A percentile compares a stretch with the other conserved stretches of the same genome.
phyloP scores from a whole-genome alignment of 2,329 filamentous ascomycete species.

The Aureobasidium sp. region DNA sequence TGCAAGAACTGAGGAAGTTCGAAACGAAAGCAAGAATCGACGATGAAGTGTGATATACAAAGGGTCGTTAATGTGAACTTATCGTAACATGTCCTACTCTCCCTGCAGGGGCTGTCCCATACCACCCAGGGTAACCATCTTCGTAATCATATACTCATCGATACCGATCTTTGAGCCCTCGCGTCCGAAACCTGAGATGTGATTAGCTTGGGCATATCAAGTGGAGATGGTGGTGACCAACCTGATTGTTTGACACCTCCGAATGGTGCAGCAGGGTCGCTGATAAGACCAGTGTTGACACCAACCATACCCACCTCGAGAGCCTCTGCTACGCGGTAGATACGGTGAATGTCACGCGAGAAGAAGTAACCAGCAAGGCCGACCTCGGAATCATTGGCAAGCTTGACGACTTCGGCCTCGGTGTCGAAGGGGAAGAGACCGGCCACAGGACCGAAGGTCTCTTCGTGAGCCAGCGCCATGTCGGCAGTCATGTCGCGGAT shows the following conservation, averaged over 20 bases:
- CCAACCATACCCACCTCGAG: conserved; percentile 84
- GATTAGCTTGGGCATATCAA: conserved; percentile 17
- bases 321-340: conserved; percentile 53
- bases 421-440: conserved; percentile 82
- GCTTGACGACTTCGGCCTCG: conserved; percentile 75
- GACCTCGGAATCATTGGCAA: conserved; percentile 76
- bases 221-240: not conserved
- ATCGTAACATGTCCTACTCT: not conserved
- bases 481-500: conserved; percentile 75
- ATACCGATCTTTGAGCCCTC: conserved; percentile 44
- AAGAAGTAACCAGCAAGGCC: conserved; percentile 95
- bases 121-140: conserved; percentile 48
- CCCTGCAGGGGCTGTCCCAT: conserved; percentile 49
- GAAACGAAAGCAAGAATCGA: not conserved
- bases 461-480: conserved; percentile 78
- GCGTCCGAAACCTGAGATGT: conserved; percentile 34
- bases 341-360: conserved; percentile 50
- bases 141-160: conserved; percentile 39
- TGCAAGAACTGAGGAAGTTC: not conserved
- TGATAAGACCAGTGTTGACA: conserved; percentile 43
- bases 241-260: conserved; percentile 32
- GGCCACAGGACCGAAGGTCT: conserved; percentile 93
- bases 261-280: conserved; percentile 36
- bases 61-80: not conserved
- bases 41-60: not conserved